phyloP scores from a whole-genome alignment of 2,329 filamentous ascomycete genomes.

The Fusarium sambucinum region DNA sequence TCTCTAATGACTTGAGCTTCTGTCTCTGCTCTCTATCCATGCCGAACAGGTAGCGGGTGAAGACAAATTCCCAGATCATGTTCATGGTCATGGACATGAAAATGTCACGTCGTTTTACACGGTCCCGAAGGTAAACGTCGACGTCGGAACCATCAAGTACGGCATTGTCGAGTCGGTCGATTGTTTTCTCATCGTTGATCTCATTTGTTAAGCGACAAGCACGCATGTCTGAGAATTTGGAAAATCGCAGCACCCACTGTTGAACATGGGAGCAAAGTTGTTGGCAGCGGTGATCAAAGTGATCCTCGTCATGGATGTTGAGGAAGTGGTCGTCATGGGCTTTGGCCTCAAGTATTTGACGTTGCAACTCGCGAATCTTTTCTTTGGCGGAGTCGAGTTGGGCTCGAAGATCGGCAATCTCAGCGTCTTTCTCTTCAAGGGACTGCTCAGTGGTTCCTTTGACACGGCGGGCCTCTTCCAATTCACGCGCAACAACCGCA shows the following conservation, averaged over 20 bases:
- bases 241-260: constrained; percentile 98
- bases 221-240: constrained; percentile 94
- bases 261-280: constrained; percentile 95
- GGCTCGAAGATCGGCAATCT: constrained; percentile 81
- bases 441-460: constrained; percentile 72
- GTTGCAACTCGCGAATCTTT: constrained; percentile 65
- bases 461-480: constrained; percentile 75
- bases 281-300: constrained; percentile 94
- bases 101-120: constrained; percentile 88
- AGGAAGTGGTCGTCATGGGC: constrained; percentile 79
- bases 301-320: constrained; percentile 86
- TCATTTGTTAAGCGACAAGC: constrained; percentile 86
- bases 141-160: constrained; percentile 95
- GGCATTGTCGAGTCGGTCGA: constrained; percentile 93
- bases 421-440: constrained; percentile 83
- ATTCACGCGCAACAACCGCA: constrained; percentile 73
- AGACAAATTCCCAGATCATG: constrained; percentile 99
- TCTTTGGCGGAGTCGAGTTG: constrained; percentile 81
- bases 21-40: constrained; percentile 98
- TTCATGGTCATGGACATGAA: constrained; percentile 99
- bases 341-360: constrained; percentile 69
- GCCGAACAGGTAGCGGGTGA: constrained; percentile 96
- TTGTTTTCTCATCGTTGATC: constrained; percentile 90
- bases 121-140: constrained; percentile 86
- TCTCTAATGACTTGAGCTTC: constrained; percentile 96